phyloP scores from a whole-genome alignment of 495 filamentous ascomycete genomes.

The Talaromyces stipitatus region DNA sequence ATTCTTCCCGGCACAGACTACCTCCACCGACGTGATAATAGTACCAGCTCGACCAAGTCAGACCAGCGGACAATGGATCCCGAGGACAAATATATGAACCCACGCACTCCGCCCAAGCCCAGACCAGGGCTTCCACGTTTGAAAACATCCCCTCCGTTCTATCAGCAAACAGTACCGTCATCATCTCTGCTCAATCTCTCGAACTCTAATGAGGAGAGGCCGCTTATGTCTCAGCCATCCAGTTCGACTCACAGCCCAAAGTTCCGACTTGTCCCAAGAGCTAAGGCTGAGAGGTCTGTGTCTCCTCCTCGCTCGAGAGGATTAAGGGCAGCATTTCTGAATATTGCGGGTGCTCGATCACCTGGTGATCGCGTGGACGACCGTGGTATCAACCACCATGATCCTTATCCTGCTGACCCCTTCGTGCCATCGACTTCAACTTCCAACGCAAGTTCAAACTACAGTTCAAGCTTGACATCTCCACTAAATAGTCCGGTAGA shows the following conservation, averaged over 20 bases:
- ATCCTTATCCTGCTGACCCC: background rate
- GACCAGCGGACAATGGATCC: constrained; percentile 71
- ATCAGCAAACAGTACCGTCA: constrained; percentile 24
- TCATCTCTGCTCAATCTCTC: constrained; percentile 18
- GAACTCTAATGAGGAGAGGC: constrained; percentile 15
- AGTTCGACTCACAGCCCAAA: constrained; percentile 19
- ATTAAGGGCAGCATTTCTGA: constrained; percentile 27
- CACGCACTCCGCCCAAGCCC: constrained; percentile 52
- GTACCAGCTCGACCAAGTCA: constrained; percentile 27
- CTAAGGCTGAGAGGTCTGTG: constrained; percentile 30
- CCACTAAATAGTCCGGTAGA: constrained; percentile 6
- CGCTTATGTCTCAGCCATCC: constrained; percentile 29
- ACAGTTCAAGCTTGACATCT: constrained; percentile 2
- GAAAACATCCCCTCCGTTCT: constrained; percentile 48
- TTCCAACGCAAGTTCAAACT: constrained; percentile 4
- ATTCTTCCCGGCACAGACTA: constrained; percentile 46
- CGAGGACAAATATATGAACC: constrained; percentile 63
- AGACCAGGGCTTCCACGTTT: constrained; percentile 33
- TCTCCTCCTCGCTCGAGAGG: constrained; percentile 33
- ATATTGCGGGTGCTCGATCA: constrained; percentile 17
- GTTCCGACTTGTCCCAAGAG: constrained; percentile 7
- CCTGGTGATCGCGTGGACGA: background rate
- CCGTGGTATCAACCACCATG: background rate
- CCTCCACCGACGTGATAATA: constrained; percentile 26
- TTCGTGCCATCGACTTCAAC: background rate